Evolutionary conservation across 495 filamentous ascomycete species (phyloP), one percentile per base, ranked within the genome.

Genomic region (Margaritispora aquatica): DNA sequence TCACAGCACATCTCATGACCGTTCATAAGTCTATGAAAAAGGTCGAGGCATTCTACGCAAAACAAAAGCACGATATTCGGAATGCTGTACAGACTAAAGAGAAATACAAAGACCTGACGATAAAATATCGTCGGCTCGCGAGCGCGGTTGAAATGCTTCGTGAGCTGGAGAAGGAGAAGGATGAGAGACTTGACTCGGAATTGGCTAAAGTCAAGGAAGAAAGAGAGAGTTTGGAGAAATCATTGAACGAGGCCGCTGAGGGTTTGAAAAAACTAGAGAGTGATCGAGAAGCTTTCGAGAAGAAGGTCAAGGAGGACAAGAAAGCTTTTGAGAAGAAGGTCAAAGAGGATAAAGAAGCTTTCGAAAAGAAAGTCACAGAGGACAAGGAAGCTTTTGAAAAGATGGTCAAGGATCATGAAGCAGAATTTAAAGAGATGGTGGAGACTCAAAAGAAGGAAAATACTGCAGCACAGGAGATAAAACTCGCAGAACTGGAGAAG

Each of bases 41-140:
- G 29, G 55, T 50, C 4, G 36, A 41, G 4, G 26, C 11, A 4
- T 57, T 57, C 55, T 57, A 49, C 22, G 13, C 11, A 9, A 15
- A 57, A n/a, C 55, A 57, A 4, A 34, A 57, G 21, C 1, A n/a
- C 20, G 20, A 57, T 24, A 50, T 57, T 49, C 38, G 47, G n/a
- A 31, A 49, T 10, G 55, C 22, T 4, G 44, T 21, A 29, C 11
- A 36, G 24, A 57, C 55, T 26, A 11, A 26, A n/a, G 5, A 57
- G 26, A 36, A 22, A 57, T 44, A 49, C 26, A 29, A 50, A 8
- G 41, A 57, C 13, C 48, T 50, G 55, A 57, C 38, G 11, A n/a
- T 9, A 2, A 48, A 57, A 24, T 57, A 41, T 26, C 22, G n/a
- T 2, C 19, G 26, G 2, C 47, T 24, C 15, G 26, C 13, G 17